A percentile compares a stretch with the other conserved stretches of the same genome.
phyloP scores from a whole-genome alignment of 192 early-diverging fungal genomes.

The Radiomyces spectabilis region DNA sequence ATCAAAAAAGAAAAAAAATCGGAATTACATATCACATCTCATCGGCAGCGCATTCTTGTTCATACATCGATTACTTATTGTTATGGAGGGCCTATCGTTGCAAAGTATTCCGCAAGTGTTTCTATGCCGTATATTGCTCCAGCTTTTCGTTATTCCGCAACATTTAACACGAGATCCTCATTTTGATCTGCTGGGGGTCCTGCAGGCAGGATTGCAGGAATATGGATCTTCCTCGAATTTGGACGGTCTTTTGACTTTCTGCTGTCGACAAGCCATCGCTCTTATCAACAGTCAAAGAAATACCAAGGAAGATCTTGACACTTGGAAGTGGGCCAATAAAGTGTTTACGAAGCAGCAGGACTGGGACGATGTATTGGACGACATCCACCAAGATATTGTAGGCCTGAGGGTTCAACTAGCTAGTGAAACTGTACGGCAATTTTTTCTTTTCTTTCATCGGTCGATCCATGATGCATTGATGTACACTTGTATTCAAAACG shows the following conservation, averaged over 20 bases:
- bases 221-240: not conserved
- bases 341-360: not conserved
- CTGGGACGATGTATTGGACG: not conserved
- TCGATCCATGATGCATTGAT: not conserved
- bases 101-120: conserved; percentile 1
- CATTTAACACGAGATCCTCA: not conserved
- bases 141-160: not conserved
- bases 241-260: conserved; percentile 2
- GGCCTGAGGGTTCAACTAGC: not conserved
- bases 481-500: not conserved
- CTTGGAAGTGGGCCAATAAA: not conserved
- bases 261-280: not conserved
- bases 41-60: no score
- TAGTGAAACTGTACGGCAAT: no score
- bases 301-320: not conserved
- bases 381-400: not conserved
- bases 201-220: not conserved
- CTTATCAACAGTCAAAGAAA: not conserved
- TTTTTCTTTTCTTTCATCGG: no score
- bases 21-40: no score
- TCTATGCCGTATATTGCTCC: not conserved
- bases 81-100: not conserved
- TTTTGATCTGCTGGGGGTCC: not conserved
- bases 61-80: not conserved
- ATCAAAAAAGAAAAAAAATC: no score